Conservation (phyloP, 208 protist genomes). For the Leishmania braziliensis region DNA sequence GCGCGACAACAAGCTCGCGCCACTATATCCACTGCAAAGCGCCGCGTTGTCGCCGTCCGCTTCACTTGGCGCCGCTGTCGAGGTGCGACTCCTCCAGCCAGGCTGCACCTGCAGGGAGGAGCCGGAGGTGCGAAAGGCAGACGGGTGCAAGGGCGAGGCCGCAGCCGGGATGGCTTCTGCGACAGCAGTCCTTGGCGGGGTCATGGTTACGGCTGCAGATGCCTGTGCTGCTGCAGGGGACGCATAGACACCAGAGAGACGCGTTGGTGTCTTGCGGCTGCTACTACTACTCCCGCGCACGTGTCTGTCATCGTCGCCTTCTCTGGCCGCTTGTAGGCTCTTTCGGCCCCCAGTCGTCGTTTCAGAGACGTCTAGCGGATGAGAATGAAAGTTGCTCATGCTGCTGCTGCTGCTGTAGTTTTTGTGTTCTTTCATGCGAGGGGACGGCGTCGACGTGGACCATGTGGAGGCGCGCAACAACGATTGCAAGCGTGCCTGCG, state of each 20-base stretch:
- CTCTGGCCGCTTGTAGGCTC: neutral
- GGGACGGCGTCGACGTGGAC: slow-evolving; percentile 10
- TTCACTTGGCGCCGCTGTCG: neutral
- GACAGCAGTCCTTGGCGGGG: neutral
- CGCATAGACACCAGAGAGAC: neutral
- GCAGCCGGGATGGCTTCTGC: neutral
- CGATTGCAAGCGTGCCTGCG: slow-evolving; percentile 26
- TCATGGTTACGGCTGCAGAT: neutral
- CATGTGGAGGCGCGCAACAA: slow-evolving; percentile 27
- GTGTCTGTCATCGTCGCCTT: neutral
- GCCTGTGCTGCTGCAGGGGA: neutral
- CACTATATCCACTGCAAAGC: neutral
- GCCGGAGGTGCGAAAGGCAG: slow-evolving; percentile 24
- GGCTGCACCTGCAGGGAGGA: slow-evolving; percentile 20
- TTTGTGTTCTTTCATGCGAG: neutral
- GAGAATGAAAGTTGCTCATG: neutral
- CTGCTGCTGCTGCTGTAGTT: slow-evolving; percentile 9
- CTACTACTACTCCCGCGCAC: neutral
- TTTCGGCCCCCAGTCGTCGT: neutral
- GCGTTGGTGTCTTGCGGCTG: slow-evolving; percentile 13
- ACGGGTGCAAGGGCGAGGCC: neutral
- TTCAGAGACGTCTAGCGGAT: neutral
- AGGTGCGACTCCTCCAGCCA: neutral
- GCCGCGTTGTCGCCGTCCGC: neutral
- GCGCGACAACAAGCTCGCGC: slow-evolving; percentile 2